Evolutionary conservation across 2,329 filamentous ascomycete genomes (phyloP).

Genomic region (Aspergillus sp.): DNA sequence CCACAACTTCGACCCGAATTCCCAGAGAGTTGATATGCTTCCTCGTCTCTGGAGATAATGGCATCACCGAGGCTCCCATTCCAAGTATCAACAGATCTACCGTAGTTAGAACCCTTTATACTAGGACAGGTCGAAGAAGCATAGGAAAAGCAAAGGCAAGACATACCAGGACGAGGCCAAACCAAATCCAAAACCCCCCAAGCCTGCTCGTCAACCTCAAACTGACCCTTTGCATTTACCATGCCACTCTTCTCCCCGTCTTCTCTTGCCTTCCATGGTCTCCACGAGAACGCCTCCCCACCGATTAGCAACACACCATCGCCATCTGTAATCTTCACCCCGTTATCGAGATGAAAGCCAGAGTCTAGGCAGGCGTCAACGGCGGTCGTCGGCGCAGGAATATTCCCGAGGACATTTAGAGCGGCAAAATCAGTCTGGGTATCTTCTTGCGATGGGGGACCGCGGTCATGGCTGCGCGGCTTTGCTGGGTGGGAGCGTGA

Average conservation of each 20-base stretch:
- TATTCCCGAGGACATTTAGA: conserved; percentile 78
- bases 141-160: conserved; percentile 14
- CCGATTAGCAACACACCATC: conserved; percentile 78
- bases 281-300: conserved; percentile 88
- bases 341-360: conserved; percentile 86
- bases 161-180: conserved; percentile 86
- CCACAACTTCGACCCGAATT: conserved; percentile 83
- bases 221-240: conserved; percentile 78
- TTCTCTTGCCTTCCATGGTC: conserved; percentile 68
- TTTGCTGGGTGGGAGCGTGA: conserved; percentile 40
- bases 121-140: no score
- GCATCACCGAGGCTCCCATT: conserved; percentile 74
- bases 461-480: conserved; percentile 59
- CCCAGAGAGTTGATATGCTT: conserved; percentile 75
- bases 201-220: conserved; percentile 71
- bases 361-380: conserved; percentile 81
- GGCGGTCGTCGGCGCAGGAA: conserved; percentile 76
- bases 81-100: conserved; percentile 71
- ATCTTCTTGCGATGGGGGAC: conserved; percentile 63
- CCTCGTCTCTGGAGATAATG: conserved; percentile 75
- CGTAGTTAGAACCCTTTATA: neutral
- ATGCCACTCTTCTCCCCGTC: conserved; percentile 53
- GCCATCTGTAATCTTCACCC: conserved; percentile 69
- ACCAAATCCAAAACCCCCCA: conserved; percentile 78
- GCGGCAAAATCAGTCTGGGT: conserved; percentile 73